Percentiles rank a stretch among this genome's conserved stretches.
These are phyloP conservation scores for Heterotrichella gracilis DNA, from an alignment of 352 stramenopile genomes.

Conservation along the genomic window DNA sequence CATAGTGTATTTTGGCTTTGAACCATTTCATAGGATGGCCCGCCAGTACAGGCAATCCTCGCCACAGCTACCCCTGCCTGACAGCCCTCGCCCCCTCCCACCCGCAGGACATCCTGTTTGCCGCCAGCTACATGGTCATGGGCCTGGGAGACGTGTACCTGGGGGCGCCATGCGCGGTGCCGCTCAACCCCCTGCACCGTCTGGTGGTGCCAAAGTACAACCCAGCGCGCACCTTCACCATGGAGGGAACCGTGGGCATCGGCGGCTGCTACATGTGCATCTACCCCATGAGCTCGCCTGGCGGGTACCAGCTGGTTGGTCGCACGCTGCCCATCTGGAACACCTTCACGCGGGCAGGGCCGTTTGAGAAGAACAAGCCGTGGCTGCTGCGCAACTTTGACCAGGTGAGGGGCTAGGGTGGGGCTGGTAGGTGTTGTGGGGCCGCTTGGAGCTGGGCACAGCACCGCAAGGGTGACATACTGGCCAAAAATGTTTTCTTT, in stretches of 20 bases:
- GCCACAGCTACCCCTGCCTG: too few relatives aligned
- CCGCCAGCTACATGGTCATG: neutral
- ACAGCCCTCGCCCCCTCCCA: too few relatives aligned
- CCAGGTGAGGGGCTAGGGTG: too few relatives aligned
- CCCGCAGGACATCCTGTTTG: neutral
- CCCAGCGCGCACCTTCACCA: neutral
- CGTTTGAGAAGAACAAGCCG: neutral
- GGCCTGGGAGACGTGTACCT: neutral
- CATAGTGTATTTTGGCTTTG: too few relatives aligned
- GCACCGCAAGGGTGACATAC: too few relatives aligned
- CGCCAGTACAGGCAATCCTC: too few relatives aligned
- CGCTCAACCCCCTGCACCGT: neutral
- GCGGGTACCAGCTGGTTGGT: neutral
- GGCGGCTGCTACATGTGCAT: neutral
- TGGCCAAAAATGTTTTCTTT: too few relatives aligned
- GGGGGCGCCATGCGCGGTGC: neutral
- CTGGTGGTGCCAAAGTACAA: neutral
- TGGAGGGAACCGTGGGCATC: neutral
- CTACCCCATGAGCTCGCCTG: neutral
- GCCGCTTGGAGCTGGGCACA: too few relatives aligned
- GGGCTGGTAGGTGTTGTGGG: too few relatives aligned
- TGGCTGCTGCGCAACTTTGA: neutral
- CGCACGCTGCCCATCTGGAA: neutral
- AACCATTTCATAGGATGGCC: too few relatives aligned
- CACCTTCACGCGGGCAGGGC: neutral